Percentiles rank a stretch among this genome's conserved stretches.
These are phyloP conservation scores for Ramichloridium luteum DNA, from an alignment of 2,329 filamentous ascomycete genomes.

Conservation along the genomic window DNA sequence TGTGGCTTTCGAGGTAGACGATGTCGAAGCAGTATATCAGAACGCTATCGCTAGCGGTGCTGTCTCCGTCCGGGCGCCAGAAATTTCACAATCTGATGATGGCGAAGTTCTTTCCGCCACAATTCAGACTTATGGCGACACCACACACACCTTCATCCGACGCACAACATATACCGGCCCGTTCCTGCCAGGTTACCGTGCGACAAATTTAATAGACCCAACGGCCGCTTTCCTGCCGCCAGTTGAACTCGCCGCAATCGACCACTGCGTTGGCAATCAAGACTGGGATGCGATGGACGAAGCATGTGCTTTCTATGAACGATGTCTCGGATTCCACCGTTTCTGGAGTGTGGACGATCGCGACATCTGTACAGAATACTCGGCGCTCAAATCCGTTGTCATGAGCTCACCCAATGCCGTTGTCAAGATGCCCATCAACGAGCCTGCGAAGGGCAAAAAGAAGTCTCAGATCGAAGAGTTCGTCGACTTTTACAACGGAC, in stretches of 20 bases:
- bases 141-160: conserved; percentile 82
- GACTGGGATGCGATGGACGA: conserved; percentile 79
- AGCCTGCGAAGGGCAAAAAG: conserved; percentile 80
- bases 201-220: conserved; percentile 31
- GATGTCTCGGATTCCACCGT: conserved; percentile 80
- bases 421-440: conserved; percentile 98
- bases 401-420: conserved; percentile 76
- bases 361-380: conserved; percentile 86
- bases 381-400: conserved; percentile 75
- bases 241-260: conserved; percentile 62
- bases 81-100: conserved; percentile 40
- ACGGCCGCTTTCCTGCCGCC: conserved; percentile 44
- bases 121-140: conserved; percentile 88
- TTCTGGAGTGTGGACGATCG: conserved; percentile 96
- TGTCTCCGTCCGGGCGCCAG: conserved; percentile 50
- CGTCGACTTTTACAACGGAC: conserved; percentile 76
- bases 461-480: conserved; percentile 85
- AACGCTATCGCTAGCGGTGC: conserved; percentile 57
- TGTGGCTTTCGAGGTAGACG: conserved; percentile 88
- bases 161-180: conserved; percentile 55
- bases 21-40: conserved; percentile 66
- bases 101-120: conserved; percentile 62
- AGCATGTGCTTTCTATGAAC: conserved; percentile 64
- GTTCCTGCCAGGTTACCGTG: conserved; percentile 74
- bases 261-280: conserved; percentile 97